A percentile compares a stretch with the other conserved stretches of the same genome.
phyloP scores from a whole-genome alignment of 225 moss, liverwort and hornwort genomes.

The Straminergon stramineum region DNA sequence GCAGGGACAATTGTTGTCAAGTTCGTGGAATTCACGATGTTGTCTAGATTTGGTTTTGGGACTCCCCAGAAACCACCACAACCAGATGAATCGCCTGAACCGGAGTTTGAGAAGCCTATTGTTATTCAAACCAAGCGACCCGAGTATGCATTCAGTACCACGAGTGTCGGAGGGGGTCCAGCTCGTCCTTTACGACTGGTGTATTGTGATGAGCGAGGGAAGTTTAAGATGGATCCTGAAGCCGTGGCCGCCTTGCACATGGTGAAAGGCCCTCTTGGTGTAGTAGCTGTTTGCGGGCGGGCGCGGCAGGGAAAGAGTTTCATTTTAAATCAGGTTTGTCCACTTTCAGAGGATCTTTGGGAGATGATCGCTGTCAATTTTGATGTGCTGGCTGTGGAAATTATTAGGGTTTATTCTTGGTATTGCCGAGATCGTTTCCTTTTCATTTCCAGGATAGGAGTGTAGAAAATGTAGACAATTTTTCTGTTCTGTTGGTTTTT shows the following conservation, averaged over 20 bases:
- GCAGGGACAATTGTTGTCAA: background rate
- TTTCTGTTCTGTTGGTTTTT: background rate
- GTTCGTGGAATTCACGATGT: conserved; percentile 17
- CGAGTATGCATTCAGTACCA: background rate
- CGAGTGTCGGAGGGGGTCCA: conserved; percentile 21
- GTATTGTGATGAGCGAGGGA: conserved; percentile 82
- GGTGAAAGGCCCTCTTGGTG: conserved; percentile 95
- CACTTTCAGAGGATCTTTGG: background rate
- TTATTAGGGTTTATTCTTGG: background rate
- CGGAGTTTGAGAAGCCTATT: conserved; percentile 15
- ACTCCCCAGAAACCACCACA: conserved; percentile 6
- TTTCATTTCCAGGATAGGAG: background rate
- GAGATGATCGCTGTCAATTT: background rate
- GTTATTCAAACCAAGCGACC: conserved; percentile 25
- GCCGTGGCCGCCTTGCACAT: conserved; percentile 85
- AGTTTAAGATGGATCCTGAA: conserved; percentile 97
- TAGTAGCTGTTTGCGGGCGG: conserved; percentile 90
- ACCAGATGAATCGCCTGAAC: conserved; percentile 1
- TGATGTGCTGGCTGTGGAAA: background rate
- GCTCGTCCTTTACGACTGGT: conserved; percentile 83
- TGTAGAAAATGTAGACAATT: background rate
- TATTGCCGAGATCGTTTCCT: background rate
- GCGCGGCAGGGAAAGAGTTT: conserved; percentile 98
- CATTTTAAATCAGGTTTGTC: conserved; percentile 78
- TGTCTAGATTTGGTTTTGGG: conserved; percentile 37